Evolutionary conservation across 2,329 filamentous ascomycete species (phyloP).

Genomic region (Hypoxylon sp.): DNA sequence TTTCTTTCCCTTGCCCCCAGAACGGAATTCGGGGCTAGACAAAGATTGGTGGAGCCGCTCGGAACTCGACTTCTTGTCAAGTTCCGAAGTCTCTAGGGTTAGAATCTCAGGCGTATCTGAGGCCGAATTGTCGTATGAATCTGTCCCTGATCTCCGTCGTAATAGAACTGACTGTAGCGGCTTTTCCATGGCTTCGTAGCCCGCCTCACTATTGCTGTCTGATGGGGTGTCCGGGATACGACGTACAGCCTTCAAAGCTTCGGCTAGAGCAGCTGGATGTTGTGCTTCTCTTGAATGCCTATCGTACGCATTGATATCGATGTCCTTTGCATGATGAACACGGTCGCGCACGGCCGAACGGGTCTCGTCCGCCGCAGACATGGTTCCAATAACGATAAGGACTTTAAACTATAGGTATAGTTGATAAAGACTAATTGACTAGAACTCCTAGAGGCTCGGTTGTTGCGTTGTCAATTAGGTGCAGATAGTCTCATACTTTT

Average conservation of each 20-base stretch:
- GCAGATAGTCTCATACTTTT: slow-evolving; percentile 3
- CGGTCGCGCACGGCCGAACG: slow-evolving; percentile 1
- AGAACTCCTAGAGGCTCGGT: slow-evolving; percentile 4
- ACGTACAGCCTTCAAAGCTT: slow-evolving; percentile 38
- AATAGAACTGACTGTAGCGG: slow-evolving; percentile 37
- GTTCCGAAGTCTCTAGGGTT: slow-evolving; percentile 24
- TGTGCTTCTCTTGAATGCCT: slow-evolving; percentile 26
- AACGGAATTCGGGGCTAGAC: slow-evolving; percentile 13
- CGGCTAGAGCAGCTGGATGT: slow-evolving; percentile 32
- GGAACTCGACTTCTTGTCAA: slow-evolving; percentile 25
- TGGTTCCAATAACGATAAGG: slow-evolving; percentile 8
- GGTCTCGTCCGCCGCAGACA: slow-evolving; percentile 25
- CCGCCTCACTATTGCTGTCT: slow-evolving; percentile 41
- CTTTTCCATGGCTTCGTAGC: slow-evolving; percentile 23
- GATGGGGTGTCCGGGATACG: slow-evolving; percentile 37
- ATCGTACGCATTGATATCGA: slow-evolving; percentile 2
- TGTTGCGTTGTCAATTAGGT: neutral
- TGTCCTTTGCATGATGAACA: slow-evolving; percentile 2
- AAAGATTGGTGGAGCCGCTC: slow-evolving; percentile 23
- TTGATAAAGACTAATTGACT: slow-evolving; percentile 11
- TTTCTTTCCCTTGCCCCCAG: slow-evolving; percentile 35
- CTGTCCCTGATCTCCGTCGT: slow-evolving; percentile 36
- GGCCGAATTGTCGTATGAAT: slow-evolving; percentile 46
- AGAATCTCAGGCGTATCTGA: slow-evolving; percentile 44
- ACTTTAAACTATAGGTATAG: neutral